Conservation (phyloP, 192 early-diverging fungal genomes). For the Coemansia sp. region DNA sequence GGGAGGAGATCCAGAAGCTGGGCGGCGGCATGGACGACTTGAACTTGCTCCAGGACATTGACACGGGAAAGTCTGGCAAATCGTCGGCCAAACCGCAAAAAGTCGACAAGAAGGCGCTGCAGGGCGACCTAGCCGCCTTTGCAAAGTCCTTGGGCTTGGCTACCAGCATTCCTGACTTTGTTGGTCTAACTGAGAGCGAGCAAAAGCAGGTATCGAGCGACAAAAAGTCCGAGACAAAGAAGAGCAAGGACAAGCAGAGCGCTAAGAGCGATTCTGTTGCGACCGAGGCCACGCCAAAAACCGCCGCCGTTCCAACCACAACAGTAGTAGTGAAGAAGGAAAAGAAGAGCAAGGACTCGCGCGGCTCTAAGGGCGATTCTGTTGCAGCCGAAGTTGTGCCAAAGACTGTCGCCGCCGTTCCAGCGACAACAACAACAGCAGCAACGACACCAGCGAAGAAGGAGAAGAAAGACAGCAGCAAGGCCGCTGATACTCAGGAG, state of each 20-base stretch:
- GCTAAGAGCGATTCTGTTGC: not conserved
- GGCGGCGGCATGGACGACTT: slow-evolving; percentile 63
- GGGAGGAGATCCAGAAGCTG: slow-evolving; percentile 67
- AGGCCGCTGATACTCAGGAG: slow-evolving; percentile 11
- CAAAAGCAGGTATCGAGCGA: slow-evolving; percentile 12
- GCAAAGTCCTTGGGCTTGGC: slow-evolving; percentile 45
- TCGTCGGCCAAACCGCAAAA: slow-evolving; percentile 21
- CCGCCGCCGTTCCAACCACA: not conserved
- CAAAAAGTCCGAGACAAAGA: not conserved
- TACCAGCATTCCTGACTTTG: slow-evolving; percentile 32
- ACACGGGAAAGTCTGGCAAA: slow-evolving; percentile 42
- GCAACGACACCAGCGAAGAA: slow-evolving; percentile 18
- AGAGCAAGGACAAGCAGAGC: not conserved
- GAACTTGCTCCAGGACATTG: slow-evolving; percentile 60
- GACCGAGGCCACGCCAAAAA: not conserved
- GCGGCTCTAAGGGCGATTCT: not conserved
- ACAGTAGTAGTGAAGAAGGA: slow-evolving; percentile 3
- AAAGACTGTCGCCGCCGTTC: not conserved
- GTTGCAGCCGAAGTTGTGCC: not conserved
- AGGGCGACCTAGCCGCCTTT: slow-evolving; percentile 42
- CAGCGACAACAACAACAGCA: not conserved
- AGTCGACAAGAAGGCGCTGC: slow-evolving; percentile 15
- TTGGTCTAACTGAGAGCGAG: slow-evolving; percentile 36
- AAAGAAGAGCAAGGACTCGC: not conserved
- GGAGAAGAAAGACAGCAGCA: slow-evolving; percentile 19